Evolutionary conservation across 202 grass and related monocot genomes (phyloP).

Genomic region (Hordeum pubiflorum): DNA sequence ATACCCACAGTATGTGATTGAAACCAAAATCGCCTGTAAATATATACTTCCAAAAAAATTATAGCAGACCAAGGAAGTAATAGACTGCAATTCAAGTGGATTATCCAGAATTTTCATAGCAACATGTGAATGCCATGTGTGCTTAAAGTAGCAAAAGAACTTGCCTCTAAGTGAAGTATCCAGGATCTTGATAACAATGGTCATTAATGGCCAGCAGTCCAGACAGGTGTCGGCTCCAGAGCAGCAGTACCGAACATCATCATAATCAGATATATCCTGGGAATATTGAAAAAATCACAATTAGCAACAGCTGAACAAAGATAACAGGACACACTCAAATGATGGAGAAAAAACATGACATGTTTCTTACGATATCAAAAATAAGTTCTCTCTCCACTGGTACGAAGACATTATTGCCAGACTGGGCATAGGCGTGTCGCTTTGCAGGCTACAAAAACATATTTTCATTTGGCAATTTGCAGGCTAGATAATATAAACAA

Average conservation of each 20-base stretch:
- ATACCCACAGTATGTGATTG: slow-evolving; percentile 77
- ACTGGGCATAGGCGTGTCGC: slow-evolving; percentile 62
- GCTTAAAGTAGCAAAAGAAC: neutral
- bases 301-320: neutral
- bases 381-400: slow-evolving; percentile 81
- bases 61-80: neutral
- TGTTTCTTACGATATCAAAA: slow-evolving; percentile 76
- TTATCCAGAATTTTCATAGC: neutral
- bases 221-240: neutral
- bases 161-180: slow-evolving; percentile 82
- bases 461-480: neutral
- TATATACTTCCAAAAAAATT: neutral
- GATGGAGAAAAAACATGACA: neutral
- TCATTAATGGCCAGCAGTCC: slow-evolving; percentile 51
- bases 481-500: neutral
- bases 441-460: slow-evolving; percentile 65
- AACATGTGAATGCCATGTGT: neutral
- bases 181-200: slow-evolving; percentile 80
- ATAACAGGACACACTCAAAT: neutral
- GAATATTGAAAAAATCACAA: slow-evolving; percentile 1
- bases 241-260: slow-evolving; percentile 8
- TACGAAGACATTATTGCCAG: slow-evolving; percentile 39
- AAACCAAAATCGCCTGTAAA: slow-evolving; percentile 88
- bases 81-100: neutral
- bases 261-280: slow-evolving; percentile 50